Evolutionary conservation across 805 yeast genomes (phyloP).

Genomic region (Wickerhamomyces bisporus): DNA sequence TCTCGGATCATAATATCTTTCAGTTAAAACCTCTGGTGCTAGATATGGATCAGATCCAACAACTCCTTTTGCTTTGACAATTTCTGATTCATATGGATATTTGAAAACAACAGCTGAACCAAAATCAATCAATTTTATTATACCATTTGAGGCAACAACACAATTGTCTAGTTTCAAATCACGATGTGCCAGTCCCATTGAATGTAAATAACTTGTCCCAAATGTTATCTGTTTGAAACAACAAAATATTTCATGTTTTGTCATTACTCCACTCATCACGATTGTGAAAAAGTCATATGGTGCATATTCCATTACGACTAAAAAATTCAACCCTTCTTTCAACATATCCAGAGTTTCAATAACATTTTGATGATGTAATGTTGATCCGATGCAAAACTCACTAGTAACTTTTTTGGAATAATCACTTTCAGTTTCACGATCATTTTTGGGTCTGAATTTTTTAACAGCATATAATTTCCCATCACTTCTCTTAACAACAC

Average conservation of each 20-base stretch:
- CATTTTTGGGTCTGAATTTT: slow-evolving; percentile 66
- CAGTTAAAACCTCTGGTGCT: slow-evolving; percentile 81
- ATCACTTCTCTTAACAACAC: slow-evolving; percentile 60
- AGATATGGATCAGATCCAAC: slow-evolving; percentile 96
- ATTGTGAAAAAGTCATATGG: slow-evolving; percentile 88
- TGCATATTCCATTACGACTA: slow-evolving; percentile 89
- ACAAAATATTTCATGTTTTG: slow-evolving; percentile 64
- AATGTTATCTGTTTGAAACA: slow-evolving; percentile 75
- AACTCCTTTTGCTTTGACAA: slow-evolving; percentile 71
- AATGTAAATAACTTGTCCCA: slow-evolving; percentile 75
- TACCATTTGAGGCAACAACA: slow-evolving; percentile 70
- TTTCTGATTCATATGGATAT: slow-evolving; percentile 51
- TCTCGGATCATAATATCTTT: slow-evolving; percentile 69
- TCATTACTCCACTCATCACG: slow-evolving; percentile 85
- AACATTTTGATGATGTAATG: slow-evolving; percentile 71
- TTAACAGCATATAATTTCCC: slow-evolving; percentile 77
- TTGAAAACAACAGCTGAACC: slow-evolving; percentile 87
- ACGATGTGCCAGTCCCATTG: slow-evolving; percentile 84
- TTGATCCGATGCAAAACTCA: slow-evolving; percentile 79
- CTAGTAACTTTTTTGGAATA: slow-evolving; percentile 75
- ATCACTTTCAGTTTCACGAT: slow-evolving; percentile 58
- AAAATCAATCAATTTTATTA: slow-evolving; percentile 84
- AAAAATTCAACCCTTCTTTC: slow-evolving; percentile 55
- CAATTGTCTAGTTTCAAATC: slow-evolving; percentile 93
- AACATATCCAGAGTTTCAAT: slow-evolving; percentile 78